Base-by-base conservation (phyloP, 306 rosid genomes). In the Medicago ruthenica region DNA sequence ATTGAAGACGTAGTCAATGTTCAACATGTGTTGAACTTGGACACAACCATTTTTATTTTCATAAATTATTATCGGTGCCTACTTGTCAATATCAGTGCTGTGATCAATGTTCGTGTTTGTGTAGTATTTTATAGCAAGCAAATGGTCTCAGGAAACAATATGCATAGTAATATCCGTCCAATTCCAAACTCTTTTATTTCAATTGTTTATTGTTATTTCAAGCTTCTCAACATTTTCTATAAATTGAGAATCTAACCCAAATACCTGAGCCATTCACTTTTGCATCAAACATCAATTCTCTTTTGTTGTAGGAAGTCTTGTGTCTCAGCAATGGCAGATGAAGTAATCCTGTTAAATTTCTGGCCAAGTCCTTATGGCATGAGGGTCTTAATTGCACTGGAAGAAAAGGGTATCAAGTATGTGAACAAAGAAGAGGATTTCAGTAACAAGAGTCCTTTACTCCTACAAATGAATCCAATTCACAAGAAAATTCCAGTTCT, bases 401-500 rank as follows among this genome's bases (percentile, higher is more conserved):
- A 71, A 24, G 83, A 77, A 22, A 81, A 81, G 70, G 83, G 85
- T 8, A 63, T 85, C 57, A 55, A 55, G 31, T 55, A 75, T 44
- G 86, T 75, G 66, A 39, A 16, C 41, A 47, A 18, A 54, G 82
- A 85, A 4, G 79, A 85, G 47, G 77, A 85, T 64, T 10, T 75
- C 7, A 59, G 13, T 27, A 78, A 71, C 34, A 81, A 85, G 67
- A 79, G 83, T 73, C 31, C 61, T 50, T 55, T 65, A 14, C 77
- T 81, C 11, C 70, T 78, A 1, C 51, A 65, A 59, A 78, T 60
- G 84, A 85, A 81, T 61, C 85, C 85, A 14, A 14, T 85, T 78
- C 70, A 85, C 13, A 75, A 81, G 82, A 78, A 81, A 62, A 58
- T 78, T 16, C 85, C 88, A 21, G 76, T 74, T 70, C 73, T 84